Conservation (phyloP, 192 early-diverging fungal genomes). For the Entrophospora sp. region DNA sequence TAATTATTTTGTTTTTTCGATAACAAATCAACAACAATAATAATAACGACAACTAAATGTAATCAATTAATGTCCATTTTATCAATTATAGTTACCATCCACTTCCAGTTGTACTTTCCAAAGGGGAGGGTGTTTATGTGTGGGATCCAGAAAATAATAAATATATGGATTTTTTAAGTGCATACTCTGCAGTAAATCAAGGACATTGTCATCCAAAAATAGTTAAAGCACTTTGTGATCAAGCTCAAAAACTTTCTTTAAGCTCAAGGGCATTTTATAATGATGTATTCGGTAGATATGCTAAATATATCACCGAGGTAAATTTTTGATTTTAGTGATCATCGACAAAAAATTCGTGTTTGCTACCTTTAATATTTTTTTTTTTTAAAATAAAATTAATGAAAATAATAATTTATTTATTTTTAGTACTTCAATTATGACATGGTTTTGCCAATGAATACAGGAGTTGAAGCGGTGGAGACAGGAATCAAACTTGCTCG, state of each 20-base stretch:
- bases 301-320: slow-evolving; percentile 81
- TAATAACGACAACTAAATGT: background rate
- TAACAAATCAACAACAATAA: background rate
- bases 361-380: background rate
- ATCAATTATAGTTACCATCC: slow-evolving; percentile 76
- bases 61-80: background rate
- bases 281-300: slow-evolving; percentile 82
- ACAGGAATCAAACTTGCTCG: slow-evolving; percentile 96
- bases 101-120: slow-evolving; percentile 83
- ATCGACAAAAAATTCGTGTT: too few species aligned
- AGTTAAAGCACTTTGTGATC: slow-evolving; percentile 79
- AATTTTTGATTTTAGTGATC: background rate
- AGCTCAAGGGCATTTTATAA: slow-evolving; percentile 97
- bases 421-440: slow-evolving; percentile 81
- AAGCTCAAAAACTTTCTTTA: slow-evolving; percentile 76
- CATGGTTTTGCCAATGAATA: slow-evolving; percentile 99
- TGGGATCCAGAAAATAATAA: slow-evolving; percentile 87
- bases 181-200: slow-evolving; percentile 82
- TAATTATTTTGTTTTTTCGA: background rate
- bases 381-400: background rate
- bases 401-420: background rate
- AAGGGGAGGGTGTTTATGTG: slow-evolving; percentile 82
- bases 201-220: slow-evolving; percentile 97
- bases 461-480: slow-evolving; percentile 97
- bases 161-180: slow-evolving; percentile 84